Percentiles rank a stretch among this genome's conserved stretches.
Evolutionary conservation across 352 stramenopile genomes (phyloP).

Genomic region (Blastocystis sp.): DNA sequence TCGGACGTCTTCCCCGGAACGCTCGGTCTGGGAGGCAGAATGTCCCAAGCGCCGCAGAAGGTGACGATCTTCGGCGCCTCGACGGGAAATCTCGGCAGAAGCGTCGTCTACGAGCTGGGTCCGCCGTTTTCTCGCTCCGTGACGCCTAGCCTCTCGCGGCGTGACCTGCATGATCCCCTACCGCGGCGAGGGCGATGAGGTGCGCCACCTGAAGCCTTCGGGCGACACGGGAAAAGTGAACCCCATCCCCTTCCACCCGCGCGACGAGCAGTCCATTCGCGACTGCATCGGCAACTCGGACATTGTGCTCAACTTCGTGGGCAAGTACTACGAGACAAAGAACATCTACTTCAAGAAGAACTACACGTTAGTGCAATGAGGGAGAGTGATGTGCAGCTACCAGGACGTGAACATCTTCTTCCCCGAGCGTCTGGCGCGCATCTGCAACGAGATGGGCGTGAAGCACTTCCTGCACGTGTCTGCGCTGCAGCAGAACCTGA

Average conservation of each 20-base stretch:
- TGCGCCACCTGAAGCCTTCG: conserved; percentile 86
- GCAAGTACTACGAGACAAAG: conserved; percentile 94
- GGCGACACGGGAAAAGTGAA: conserved; percentile 86
- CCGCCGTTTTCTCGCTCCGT: background rate
- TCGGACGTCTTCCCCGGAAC: conserved; percentile 23
- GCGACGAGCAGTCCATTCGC: conserved; percentile 75
- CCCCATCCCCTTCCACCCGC: conserved; percentile 79
- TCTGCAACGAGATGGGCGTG: conserved; percentile 69
- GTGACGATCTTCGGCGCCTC: background rate
- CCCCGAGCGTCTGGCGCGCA: conserved; percentile 75
- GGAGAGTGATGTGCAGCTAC: conserved; percentile 80
- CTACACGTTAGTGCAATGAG: background rate
- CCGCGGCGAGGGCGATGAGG: conserved; percentile 85
- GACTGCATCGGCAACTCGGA: conserved; percentile 83
- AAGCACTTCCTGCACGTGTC: conserved; percentile 69
- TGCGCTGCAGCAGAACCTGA: conserved; percentile 73
- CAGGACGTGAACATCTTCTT: conserved; percentile 90
- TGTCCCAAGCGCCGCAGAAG: background rate
- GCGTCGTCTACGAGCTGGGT: conserved; percentile 32
- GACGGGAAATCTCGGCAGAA: conserved; percentile 7
- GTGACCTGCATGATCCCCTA: conserved; percentile 77
- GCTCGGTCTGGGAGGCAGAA: background rate
- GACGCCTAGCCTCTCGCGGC: background rate
- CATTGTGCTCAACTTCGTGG: conserved; percentile 92
- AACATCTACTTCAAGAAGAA: conserved; percentile 21